Evolutionary conservation across 2,329 filamentous ascomycete genomes (phyloP), one percentile per base, ranked within the genome.

Genomic region (Colletotrichum liaoningense): DNA sequence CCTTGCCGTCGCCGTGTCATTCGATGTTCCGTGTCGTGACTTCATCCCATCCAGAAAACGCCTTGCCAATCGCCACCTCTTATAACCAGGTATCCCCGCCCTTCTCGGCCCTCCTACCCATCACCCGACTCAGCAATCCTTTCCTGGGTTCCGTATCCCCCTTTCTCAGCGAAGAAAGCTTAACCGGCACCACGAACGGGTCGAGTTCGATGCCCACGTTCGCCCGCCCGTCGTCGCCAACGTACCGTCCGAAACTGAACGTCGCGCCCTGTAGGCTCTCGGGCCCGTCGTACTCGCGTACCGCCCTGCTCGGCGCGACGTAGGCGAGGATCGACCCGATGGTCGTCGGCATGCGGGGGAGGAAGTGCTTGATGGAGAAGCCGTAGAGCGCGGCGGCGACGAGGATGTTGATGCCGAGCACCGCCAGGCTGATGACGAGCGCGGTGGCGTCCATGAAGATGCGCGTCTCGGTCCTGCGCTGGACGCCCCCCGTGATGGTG

Each of bases 191-290:
- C 0, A 88, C 83, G 65, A 85, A 84, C 0, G 86, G 85, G 28
- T 85, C 81, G 28, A 83, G 77, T 42, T 91, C 89, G 28, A 89
- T 57, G 91, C 86, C 0, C 89, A 88, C 72, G 69, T 90, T 86
- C 0, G 80, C 78, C 1, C 38, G 64, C 0, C 87, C 85, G 74
- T 91, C 88, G 0, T 75, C 76, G 0, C 87, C 88, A 1, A 88
- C 66, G 67, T 84, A 91, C 0, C 80, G 81, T 0, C 89, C 89
- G 75, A 87, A 91, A 0, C 85, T 86, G 67, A 86, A 87, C 0
- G 79, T 63, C 8, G 56, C 22, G 22, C 11, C 30, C 22, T 14
- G 14, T 12, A 38, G 14, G 46, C 38, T 12, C 42, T n/a, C 28
- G 28, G 63, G 58, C 12, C 26, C 26, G 26, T 28, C 26, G 26